Conservation (phyloP, 257 asterid species). For the Apocynum venetum region DNA sequence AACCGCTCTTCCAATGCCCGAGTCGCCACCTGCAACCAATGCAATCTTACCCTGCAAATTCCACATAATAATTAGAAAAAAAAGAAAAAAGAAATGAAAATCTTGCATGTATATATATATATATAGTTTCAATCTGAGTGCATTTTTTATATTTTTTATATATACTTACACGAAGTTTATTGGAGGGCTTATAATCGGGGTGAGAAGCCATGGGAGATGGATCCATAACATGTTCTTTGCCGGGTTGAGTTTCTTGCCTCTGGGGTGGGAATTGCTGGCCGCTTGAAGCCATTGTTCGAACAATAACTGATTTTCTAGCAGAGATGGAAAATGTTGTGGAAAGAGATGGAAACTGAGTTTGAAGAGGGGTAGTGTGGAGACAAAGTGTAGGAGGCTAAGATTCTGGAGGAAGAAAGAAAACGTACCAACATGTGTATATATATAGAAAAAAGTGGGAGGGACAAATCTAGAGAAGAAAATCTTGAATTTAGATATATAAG, state of each 20-base stretch:
- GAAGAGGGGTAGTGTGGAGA: background rate
- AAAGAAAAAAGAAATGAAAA: too few species aligned
- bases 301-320: background rate
- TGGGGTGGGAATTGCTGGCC: slow-evolving; percentile 58
- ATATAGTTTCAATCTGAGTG: too few species aligned
- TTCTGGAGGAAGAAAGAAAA: slow-evolving; percentile 11
- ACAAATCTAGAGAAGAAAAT: background rate
- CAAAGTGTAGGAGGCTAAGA: background rate
- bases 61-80: too few species aligned
- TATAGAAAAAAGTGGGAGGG: background rate
- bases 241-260: slow-evolving; percentile 68
- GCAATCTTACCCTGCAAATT: slow-evolving; percentile 60
- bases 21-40: slow-evolving; percentile 69
- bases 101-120: too few species aligned
- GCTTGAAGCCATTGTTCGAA: slow-evolving; percentile 52
- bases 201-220: slow-evolving; percentile 45
- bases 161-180: slow-evolving; percentile 48
- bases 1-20: slow-evolving; percentile 76
- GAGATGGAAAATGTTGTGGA: background rate
- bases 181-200: slow-evolving; percentile 48
- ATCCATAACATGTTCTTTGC: slow-evolving; percentile 73
- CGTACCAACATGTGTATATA: slow-evolving; percentile 1
- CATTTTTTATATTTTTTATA: background rate
- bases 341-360: background rate
- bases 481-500: background rate